Conservation (phyloP, 2,329 filamentous ascomycete genomes). For the Xylaria sp. region DNA sequence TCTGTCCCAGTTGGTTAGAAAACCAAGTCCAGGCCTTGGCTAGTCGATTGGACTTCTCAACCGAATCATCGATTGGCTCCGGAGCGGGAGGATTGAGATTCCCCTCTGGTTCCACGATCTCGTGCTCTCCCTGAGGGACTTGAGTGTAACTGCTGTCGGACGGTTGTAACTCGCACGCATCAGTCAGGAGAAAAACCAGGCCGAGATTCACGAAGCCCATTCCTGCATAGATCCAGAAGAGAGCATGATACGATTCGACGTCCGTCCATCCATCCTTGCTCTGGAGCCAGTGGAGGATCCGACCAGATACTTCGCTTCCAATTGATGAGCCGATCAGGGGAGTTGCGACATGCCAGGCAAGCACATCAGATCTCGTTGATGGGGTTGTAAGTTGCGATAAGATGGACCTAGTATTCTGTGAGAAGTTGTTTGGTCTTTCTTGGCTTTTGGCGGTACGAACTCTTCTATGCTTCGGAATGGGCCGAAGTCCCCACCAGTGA, state of each 20-base stretch:
- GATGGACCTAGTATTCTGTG: conserved; percentile 54
- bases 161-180: conserved; percentile 59
- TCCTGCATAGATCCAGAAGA: conserved; percentile 67
- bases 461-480: conserved; percentile 75
- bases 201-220: conserved; percentile 65
- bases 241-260: conserved; percentile 63
- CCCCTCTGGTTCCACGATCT: conserved; percentile 12
- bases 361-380: conserved; percentile 67
- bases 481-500: conserved; percentile 72
- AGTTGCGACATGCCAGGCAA: conserved; percentile 72
- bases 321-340: conserved; percentile 65
- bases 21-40: conserved; percentile 41
- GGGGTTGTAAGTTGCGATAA: conserved; percentile 68
- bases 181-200: conserved; percentile 58
- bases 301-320: conserved; percentile 63
- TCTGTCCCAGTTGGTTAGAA: conserved; percentile 59
- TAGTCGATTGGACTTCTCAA: conserved; percentile 34
- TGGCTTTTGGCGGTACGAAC: conserved; percentile 38
- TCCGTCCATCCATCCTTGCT: conserved; percentile 59
- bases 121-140: conserved; percentile 35
- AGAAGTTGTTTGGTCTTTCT: conserved; percentile 5
- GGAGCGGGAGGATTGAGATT: not conserved
- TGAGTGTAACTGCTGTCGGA: conserved; percentile 42
- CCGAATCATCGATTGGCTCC: conserved; percentile 20
- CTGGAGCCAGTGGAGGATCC: conserved; percentile 60